A percentile compares a stretch with the other conserved stretches of the same genome.
Evolutionary conservation across 805 yeast genomes (phyloP).

Genomic region (Suhomyces sp.): DNA sequence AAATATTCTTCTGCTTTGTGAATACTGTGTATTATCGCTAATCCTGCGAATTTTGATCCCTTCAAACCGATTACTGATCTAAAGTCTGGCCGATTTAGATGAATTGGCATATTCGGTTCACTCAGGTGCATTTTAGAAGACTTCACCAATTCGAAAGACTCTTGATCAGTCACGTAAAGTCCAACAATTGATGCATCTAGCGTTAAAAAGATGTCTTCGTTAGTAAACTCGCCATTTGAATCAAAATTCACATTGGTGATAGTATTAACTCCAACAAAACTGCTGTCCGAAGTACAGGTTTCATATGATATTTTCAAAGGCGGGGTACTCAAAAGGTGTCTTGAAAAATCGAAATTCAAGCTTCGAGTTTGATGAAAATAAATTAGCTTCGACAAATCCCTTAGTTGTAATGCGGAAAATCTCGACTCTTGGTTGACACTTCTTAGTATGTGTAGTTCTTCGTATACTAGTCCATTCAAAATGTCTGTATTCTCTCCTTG

Average conservation of each 20-base stretch:
- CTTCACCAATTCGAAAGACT: conserved; percentile 7
- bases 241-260: conserved; percentile 25
- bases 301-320: conserved; percentile 30
- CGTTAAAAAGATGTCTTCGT: conserved; percentile 24
- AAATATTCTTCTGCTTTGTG: conserved; percentile 36
- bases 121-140: background rate
- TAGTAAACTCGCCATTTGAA: conserved; percentile 15
- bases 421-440: conserved; percentile 31
- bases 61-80: conserved; percentile 2
- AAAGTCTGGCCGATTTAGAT: conserved; percentile 17
- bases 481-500: conserved; percentile 27
- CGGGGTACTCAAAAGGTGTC: conserved; percentile 20
- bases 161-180: conserved; percentile 28
- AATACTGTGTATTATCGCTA: conserved; percentile 68
- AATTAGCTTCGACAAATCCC: conserved; percentile 49
- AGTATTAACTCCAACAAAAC: conserved; percentile 22
- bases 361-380: conserved; percentile 47
- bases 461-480: conserved; percentile 24
- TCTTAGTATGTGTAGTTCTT: conserved; percentile 24
- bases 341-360: conserved; percentile 18
- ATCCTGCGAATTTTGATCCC: conserved; percentile 38
- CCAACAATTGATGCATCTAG: conserved; percentile 45
- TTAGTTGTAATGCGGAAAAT: conserved; percentile 50
- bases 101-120: conserved; percentile 11
- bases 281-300: conserved; percentile 6